phyloP scores from a whole-genome alignment of 768 basidiomycete species.

The Guyanaporus albipodus region DNA sequence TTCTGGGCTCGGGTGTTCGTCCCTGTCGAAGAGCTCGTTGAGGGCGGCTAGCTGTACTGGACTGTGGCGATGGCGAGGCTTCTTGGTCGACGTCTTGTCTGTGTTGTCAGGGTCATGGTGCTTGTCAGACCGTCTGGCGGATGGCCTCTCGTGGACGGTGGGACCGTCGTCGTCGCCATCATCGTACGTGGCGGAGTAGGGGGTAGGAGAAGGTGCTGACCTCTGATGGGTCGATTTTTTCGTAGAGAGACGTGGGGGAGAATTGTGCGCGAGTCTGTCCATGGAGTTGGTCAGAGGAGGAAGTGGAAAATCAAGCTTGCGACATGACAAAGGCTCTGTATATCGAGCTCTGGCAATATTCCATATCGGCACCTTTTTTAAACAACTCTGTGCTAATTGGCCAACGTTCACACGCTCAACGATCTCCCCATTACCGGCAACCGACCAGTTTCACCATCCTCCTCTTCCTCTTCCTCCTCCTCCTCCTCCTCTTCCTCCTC shows the following conservation, averaged over 20 bases:
- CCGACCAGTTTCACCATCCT: not conserved
- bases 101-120: constrained; percentile 20
- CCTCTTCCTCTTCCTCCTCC: not conserved
- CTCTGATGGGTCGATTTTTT: constrained; percentile 11
- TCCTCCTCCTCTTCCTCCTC: too few relatives aligned
- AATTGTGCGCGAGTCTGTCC: constrained; percentile 12
- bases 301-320: constrained; percentile 33
- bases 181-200: constrained; percentile 10
- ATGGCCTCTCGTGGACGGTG: constrained; percentile 25
- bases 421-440: constrained; percentile 8
- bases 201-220: constrained; percentile 11
- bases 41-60: constrained; percentile 69
- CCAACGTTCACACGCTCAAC: constrained; percentile 28
- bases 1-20: constrained; percentile 70
- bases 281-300: constrained; percentile 27
- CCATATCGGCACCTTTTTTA: constrained; percentile 38
- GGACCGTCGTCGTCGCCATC: constrained; percentile 22
- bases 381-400: constrained; percentile 28
- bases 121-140: constrained; percentile 19
- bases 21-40: constrained; percentile 74
- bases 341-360: constrained; percentile 38
- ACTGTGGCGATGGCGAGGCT: constrained; percentile 75
- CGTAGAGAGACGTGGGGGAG: constrained; percentile 14
- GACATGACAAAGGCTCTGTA: constrained; percentile 39
- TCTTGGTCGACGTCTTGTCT: constrained; percentile 44